A percentile compares a stretch with the other conserved stretches of the same genome.
These are phyloP conservation scores for Sordariomycetes sp. DNA, from an alignment of 2,329 filamentous ascomycete genomes.

Conservation along the genomic window DNA sequence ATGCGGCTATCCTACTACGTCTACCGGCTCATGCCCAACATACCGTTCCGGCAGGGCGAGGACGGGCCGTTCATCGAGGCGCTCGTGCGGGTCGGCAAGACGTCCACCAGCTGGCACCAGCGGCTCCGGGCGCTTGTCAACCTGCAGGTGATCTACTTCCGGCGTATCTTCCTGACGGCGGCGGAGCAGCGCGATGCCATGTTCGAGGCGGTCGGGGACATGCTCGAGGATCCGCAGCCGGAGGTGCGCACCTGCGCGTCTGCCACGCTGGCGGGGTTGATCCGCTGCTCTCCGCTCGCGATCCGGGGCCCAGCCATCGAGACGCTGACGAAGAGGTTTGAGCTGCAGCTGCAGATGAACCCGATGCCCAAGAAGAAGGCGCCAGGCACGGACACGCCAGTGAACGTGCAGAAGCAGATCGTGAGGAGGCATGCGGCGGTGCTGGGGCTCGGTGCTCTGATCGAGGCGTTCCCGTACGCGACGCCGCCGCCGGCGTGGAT, in stretches of 20 bases:
- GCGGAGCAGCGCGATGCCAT: constrained; percentile 65
- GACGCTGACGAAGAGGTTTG: constrained; percentile 69
- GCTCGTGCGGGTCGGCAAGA: constrained; percentile 78
- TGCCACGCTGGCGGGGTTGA: constrained; percentile 92
- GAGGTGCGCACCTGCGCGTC: constrained; percentile 92
- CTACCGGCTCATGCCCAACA: constrained; percentile 91
- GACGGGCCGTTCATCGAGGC: constrained; percentile 75
- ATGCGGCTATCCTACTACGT: constrained; percentile 93
- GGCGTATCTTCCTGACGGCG: constrained; percentile 79
- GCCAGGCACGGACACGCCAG: constrained; percentile 56
- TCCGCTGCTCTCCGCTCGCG: constrained; percentile 77
- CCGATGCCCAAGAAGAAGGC: constrained; percentile 69
- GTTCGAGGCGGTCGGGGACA: constrained; percentile 87
- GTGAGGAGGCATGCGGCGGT: constrained; percentile 83
- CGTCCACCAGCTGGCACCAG: constrained; percentile 86
- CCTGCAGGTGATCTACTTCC: constrained; percentile 98
- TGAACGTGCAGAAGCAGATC: constrained; percentile 65
- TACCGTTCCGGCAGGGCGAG: constrained; percentile 81
- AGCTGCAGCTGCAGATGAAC: constrained; percentile 65
- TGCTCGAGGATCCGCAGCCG: constrained; percentile 84
- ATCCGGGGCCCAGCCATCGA: constrained; percentile 72
- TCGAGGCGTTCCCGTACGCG: constrained; percentile 93
- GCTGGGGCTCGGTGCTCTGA: constrained; percentile 76
- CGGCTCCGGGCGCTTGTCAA: constrained; percentile 90
- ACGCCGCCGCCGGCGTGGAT: constrained; percentile 90